Conservation (phyloP, 306 rosid genomes). For the Amphicarpaea edgeworthii region DNA sequence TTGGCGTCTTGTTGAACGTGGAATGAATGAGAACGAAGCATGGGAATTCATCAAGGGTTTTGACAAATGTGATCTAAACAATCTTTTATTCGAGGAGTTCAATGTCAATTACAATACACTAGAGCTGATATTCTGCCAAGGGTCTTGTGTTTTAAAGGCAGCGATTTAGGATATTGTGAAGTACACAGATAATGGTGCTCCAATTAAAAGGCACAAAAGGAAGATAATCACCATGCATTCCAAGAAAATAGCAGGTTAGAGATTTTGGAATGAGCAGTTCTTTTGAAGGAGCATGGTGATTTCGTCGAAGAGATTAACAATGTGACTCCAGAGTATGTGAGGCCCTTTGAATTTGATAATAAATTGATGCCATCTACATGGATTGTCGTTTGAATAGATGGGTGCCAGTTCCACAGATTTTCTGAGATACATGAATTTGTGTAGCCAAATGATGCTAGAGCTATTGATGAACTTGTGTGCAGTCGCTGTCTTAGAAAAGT, state of each 20-base stretch:
- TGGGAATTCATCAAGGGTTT: constrained; percentile 58
- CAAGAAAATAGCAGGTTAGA: constrained; percentile 64
- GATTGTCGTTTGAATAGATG: constrained; percentile 79
- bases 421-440: constrained; percentile 75
- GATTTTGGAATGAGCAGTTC: constrained; percentile 73
- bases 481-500: constrained; percentile 69
- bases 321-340: constrained; percentile 72
- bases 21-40: constrained; percentile 69
- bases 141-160: constrained; percentile 73
- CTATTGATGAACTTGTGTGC: constrained; percentile 91
- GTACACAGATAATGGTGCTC: constrained; percentile 65
- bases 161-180: constrained; percentile 72
- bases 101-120: constrained; percentile 68
- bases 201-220: constrained; percentile 67
- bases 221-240: constrained; percentile 59
- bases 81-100: constrained; percentile 69
- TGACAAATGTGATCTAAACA: constrained; percentile 62
- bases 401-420: constrained; percentile 91
- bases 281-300: constrained; percentile 78
- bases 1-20: constrained; percentile 70
- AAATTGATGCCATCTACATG: constrained; percentile 80
- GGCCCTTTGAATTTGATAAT: constrained; percentile 71
- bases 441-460: constrained; percentile 88
- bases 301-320: constrained; percentile 70
- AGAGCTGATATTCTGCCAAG: constrained; percentile 69